phyloP scores from a whole-genome alignment of 2,329 filamentous ascomycete species.

The Neofusicoccum parvum region DNA sequence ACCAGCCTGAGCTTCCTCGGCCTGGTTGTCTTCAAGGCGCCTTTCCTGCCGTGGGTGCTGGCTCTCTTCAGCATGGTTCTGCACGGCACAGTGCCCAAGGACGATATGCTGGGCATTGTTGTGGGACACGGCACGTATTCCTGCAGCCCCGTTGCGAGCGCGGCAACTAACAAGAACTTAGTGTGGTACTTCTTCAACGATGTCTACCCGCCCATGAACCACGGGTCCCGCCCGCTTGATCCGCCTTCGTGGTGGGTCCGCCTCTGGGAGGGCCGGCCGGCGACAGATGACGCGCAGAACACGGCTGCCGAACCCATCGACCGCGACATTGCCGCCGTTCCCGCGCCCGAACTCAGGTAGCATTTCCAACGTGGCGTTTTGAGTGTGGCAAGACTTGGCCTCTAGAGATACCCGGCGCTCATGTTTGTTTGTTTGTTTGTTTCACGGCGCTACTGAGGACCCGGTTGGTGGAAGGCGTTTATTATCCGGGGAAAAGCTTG shows the following conservation, averaged over 20 bases:
- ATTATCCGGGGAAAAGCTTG: not conserved
- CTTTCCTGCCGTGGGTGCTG: slow-evolving; percentile 93
- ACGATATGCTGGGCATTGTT: slow-evolving; percentile 92
- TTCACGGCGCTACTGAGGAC: not conserved
- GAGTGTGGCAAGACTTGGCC: not conserved
- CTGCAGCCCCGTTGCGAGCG: slow-evolving; percentile 22
- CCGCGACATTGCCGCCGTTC: slow-evolving; percentile 17
- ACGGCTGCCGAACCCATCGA: slow-evolving; percentile 18
- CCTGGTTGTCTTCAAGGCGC: slow-evolving; percentile 86
- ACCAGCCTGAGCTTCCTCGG: slow-evolving; percentile 85
- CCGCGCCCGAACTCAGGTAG: slow-evolving; percentile 15
- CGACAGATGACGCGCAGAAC: not conserved
- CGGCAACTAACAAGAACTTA: slow-evolving; percentile 27
- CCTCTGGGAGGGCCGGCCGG: slow-evolving; percentile 64
- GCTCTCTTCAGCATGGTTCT: slow-evolving; percentile 91
- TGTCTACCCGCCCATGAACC: slow-evolving; percentile 89
- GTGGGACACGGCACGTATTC: slow-evolving; percentile 72
- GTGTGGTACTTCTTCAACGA: slow-evolving; percentile 98
- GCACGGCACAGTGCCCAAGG: slow-evolving; percentile 86
- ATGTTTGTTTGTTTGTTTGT: not conserved
- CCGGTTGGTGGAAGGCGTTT: not conserved
- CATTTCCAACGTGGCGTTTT: not conserved
- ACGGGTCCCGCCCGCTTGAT: slow-evolving; percentile 81
- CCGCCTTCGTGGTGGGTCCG: slow-evolving; percentile 89
- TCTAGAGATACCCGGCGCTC: slow-evolving; percentile 17